Evolutionary conservation across 2,329 filamentous ascomycete genomes (phyloP).

Genomic region (Phialophora chinensis): DNA sequence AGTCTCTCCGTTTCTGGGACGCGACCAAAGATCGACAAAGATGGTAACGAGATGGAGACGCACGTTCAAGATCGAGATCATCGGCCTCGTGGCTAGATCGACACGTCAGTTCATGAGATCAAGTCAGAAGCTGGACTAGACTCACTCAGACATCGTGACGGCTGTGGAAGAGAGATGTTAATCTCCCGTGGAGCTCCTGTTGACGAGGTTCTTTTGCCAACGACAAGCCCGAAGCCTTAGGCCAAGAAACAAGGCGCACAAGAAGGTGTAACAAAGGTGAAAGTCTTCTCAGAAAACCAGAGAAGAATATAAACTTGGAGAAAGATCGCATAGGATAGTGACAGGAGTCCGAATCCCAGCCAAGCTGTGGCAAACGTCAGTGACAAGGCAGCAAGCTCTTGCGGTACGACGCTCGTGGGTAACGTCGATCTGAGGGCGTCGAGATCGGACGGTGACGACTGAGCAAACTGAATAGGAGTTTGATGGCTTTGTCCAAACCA

Average conservation of each 20-base stretch:
- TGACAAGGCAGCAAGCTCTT: neutral
- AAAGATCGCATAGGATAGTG: neutral
- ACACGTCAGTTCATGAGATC: conserved; percentile 14
- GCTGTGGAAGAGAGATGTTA: neutral
- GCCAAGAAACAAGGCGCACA: neutral
- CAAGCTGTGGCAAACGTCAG: neutral
- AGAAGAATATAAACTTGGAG: conserved; percentile 3
- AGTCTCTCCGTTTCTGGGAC: neutral
- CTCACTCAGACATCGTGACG: conserved; percentile 38
- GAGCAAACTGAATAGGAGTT: neutral
- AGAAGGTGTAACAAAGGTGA: neutral
- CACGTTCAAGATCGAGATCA: conserved; percentile 34
- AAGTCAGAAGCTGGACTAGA: neutral
- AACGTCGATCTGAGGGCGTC: neutral
- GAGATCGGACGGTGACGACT: neutral
- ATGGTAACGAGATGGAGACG: conserved; percentile 8
- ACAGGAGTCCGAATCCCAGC: neutral
- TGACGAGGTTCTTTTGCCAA: neutral
- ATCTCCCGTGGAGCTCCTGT: neutral
- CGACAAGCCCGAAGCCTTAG: neutral
- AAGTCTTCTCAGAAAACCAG: neutral
- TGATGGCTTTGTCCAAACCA: neutral
- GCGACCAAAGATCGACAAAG: conserved; percentile 2
- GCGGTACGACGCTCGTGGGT: neutral
- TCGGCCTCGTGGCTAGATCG: conserved; percentile 33